Evolutionary conservation across 352 stramenopile species (phyloP).

Genomic region (Phytopythium helicoides): DNA sequence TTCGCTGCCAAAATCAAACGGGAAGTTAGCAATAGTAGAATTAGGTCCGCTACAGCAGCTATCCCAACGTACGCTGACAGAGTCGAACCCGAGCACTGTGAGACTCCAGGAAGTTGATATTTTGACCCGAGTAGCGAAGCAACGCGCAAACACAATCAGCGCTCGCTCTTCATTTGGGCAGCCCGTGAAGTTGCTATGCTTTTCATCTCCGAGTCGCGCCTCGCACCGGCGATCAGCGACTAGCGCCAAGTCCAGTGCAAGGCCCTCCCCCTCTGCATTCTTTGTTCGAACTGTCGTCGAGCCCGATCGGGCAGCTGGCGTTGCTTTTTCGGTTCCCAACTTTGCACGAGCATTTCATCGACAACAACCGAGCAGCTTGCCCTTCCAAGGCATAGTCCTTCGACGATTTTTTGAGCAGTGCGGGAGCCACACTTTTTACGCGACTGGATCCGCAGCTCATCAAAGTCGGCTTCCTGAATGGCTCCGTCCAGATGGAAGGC

Average conservation of each 20-base stretch:
- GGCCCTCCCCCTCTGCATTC: not conserved
- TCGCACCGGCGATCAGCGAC: slow-evolving; percentile 17
- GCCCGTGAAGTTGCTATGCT: slow-evolving; percentile 44
- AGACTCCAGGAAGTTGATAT: slow-evolving; percentile 69
- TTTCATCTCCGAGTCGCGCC: slow-evolving; percentile 38
- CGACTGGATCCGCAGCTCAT: slow-evolving; percentile 51
- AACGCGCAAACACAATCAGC: slow-evolving; percentile 69
- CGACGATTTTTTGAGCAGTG: slow-evolving; percentile 59
- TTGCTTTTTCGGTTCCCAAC: slow-evolving; percentile 44
- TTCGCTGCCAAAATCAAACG: slow-evolving; percentile 31
- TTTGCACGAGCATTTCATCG: slow-evolving; percentile 50
- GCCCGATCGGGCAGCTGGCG: slow-evolving; percentile 33
- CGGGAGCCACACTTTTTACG: slow-evolving; percentile 35
- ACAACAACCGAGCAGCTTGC: slow-evolving; percentile 66
- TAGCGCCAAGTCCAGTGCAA: too few species aligned
- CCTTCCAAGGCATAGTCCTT: slow-evolving; percentile 68
- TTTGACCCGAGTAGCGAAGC: slow-evolving; percentile 77
- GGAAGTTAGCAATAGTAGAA: too few species aligned
- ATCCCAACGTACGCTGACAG: slow-evolving; percentile 49
- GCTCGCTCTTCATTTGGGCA: slow-evolving; percentile 38
- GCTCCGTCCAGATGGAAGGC: slow-evolving; percentile 37
- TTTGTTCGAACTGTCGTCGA: slow-evolving; percentile 26
- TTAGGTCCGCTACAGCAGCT: too few species aligned
- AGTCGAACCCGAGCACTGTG: slow-evolving; percentile 79
- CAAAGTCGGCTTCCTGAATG: slow-evolving; percentile 37